Percentiles rank a stretch among this genome's conserved stretches.
Evolutionary conservation across 768 basidiomycete species (phyloP).

Genomic region (Lactarius hengduanensis): DNA sequence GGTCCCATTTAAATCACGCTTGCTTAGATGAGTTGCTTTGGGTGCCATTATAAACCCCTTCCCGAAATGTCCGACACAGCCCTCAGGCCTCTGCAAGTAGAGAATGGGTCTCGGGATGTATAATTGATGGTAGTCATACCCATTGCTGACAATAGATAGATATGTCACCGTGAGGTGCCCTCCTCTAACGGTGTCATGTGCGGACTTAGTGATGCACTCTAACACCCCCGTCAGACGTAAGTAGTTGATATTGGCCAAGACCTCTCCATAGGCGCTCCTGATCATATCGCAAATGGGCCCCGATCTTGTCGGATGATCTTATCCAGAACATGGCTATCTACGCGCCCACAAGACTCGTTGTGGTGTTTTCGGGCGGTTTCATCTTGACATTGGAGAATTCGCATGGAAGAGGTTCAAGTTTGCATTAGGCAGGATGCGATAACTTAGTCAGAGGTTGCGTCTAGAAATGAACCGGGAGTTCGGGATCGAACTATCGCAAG

Average conservation of each 20-base stretch:
- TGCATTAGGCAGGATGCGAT: no score
- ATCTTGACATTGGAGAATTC: not conserved
- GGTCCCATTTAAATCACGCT: no score
- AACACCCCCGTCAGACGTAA: not conserved
- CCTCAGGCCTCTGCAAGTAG: not conserved
- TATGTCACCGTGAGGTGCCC: not conserved
- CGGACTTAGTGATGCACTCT: not conserved
- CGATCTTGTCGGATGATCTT: constrained; percentile 2
- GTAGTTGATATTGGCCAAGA: not conserved
- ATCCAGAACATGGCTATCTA: not conserved
- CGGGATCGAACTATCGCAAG: not conserved
- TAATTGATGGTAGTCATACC: not conserved
- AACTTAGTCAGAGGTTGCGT: not conserved
- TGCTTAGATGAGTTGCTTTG: no score
- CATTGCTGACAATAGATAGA: not conserved
- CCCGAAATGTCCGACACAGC: not conserved
- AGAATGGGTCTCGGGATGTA: not conserved
- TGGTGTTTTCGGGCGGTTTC: not conserved
- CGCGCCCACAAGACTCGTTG: not conserved
- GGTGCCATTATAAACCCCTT: no score
- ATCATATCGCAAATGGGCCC: not conserved
- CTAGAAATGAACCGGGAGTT: not conserved
- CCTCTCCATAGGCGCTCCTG: not conserved
- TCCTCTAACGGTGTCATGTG: not conserved
- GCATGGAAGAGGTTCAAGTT: not conserved